Evolutionary conservation across 345 rosid genomes (phyloP).

Genomic region (Brassica juncea): DNA sequence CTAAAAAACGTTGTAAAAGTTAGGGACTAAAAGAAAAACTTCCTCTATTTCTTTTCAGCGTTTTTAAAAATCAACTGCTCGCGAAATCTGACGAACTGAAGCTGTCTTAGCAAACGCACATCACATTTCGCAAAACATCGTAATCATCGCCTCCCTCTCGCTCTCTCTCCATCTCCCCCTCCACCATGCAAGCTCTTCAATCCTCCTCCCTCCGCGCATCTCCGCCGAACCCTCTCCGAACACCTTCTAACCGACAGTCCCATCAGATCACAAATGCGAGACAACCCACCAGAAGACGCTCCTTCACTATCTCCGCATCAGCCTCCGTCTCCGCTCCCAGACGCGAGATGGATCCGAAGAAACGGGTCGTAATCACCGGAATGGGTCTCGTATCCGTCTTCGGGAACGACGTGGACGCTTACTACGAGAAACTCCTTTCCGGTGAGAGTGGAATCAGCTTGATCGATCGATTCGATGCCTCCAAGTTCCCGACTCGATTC

Average conservation of each 20-base stretch:
- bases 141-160: constrained; percentile 30
- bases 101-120: constrained; percentile 29
- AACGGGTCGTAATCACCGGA: constrained; percentile 93
- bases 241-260: constrained; percentile 38
- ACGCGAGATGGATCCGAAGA: constrained; percentile 95
- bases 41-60: not conserved
- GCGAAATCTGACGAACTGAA: constrained; percentile 25
- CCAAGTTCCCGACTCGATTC: constrained; percentile 93
- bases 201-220: constrained; percentile 61
- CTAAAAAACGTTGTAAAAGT: not conserved
- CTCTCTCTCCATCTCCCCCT: constrained; percentile 9
- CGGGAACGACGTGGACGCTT: constrained; percentile 84
- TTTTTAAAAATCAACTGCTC: not conserved
- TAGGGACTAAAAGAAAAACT: not conserved
- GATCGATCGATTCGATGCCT: constrained; percentile 95
- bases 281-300: constrained; percentile 37
- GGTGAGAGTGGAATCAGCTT: constrained; percentile 92
- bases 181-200: constrained; percentile 77
- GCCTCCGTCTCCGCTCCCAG: constrained; percentile 67
- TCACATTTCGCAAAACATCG: constrained; percentile 39
- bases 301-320: constrained; percentile 52
- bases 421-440: constrained; percentile 76
- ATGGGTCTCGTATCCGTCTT: constrained; percentile 96
- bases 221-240: constrained; percentile 53
- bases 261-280: constrained; percentile 42